Evolutionary conservation across 2,329 filamentous ascomycete genomes (phyloP).

Genomic region (Aspergillus candidus): DNA sequence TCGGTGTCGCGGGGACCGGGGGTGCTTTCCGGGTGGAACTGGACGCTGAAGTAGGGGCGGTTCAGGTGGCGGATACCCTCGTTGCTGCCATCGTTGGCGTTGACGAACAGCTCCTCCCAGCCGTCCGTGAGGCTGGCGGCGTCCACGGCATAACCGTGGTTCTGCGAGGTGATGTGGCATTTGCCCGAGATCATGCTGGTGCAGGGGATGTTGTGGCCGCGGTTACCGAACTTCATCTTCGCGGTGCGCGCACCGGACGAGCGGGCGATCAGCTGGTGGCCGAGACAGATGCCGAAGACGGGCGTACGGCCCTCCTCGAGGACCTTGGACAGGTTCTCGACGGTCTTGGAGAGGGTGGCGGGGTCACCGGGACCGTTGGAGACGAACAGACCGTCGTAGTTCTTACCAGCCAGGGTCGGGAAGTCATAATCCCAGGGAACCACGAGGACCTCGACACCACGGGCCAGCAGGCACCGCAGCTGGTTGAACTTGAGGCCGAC

Average conservation of each 20-base stretch:
- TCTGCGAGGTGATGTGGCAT: slow-evolving; percentile 98
- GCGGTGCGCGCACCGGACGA: slow-evolving; percentile 76
- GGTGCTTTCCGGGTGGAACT: slow-evolving; percentile 97
- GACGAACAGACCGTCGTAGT: slow-evolving; percentile 95
- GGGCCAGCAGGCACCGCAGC: slow-evolving; percentile 81
- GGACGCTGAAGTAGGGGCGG: slow-evolving; percentile 96
- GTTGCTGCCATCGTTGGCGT: slow-evolving; percentile 96
- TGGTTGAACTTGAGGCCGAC: slow-evolving; percentile 99
- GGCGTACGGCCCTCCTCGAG: slow-evolving; percentile 75
- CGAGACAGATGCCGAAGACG: slow-evolving; percentile 93
- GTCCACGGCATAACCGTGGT: slow-evolving; percentile 94
- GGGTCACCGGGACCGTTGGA: slow-evolving; percentile 98
- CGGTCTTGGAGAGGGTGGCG: slow-evolving; percentile 69
- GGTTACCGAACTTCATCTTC: slow-evolving; percentile 99
- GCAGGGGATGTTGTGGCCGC: slow-evolving; percentile 96
- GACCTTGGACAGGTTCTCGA: slow-evolving; percentile 70
- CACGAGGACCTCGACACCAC: slow-evolving; percentile 88
- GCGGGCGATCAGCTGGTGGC: slow-evolving; percentile 85
- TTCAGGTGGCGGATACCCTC: slow-evolving; percentile 87
- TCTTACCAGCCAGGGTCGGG: slow-evolving; percentile 63
- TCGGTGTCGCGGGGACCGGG: slow-evolving; percentile 94
- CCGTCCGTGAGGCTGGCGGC: slow-evolving; percentile 64
- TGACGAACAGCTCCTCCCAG: slow-evolving; percentile 94
- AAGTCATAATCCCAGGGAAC: slow-evolving; percentile 97
- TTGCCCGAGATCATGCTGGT: slow-evolving; percentile 92